Base-by-base conservation (phyloP, 1,139 yeast genomes). In the Geotrichum klebahnii region DNA sequence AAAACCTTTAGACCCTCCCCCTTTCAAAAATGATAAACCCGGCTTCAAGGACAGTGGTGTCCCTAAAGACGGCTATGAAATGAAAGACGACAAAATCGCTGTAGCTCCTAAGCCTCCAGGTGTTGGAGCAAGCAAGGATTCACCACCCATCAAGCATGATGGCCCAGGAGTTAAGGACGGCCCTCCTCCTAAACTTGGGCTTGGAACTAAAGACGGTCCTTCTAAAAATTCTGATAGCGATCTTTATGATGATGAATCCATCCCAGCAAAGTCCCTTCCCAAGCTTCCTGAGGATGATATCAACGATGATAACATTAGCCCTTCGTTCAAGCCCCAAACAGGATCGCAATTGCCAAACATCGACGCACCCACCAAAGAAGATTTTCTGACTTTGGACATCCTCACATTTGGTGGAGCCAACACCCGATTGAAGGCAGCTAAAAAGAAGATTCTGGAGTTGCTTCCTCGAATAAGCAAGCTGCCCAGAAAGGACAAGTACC, bases 401-500 rank as follows among this genome's bases (percentile, higher is more conserved):
- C 23, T 53, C 16, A 42, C 53, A 3, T 32, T 47, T 5, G 51
- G 52, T 2, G 48, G 51, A 9, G 52, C 47, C 1, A 33, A 28
- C 6, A 50, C 59, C n/a, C 51, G 59, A 12, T 8, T 46, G 12
- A 19, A 29, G n/a, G n/a, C n/a, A n/a, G n/a, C n/a, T 17, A 23
- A 28, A 12, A 19, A 12, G 4, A 16, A 38, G 12, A 20, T 32
- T 6, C 42, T 20, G 3, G 36, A 44, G 12, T 33, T 47, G 37
- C 45, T 47, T 8, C 50, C 46, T 14, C 52, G 57, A n/a, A 26
- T 44, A 5, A 44, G 39, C 10, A 49, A 24, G 28, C 50, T 58
- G 4, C 65, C 64, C 1, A 52, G 65, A 16, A 43, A 38, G 12
- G 58, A 54, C 14, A 62, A 61, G 44, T 62, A 45, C 45, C 64